Evolutionary conservation across 768 basidiomycete genomes (phyloP).

Genomic region (Leucocoprinus sp.): DNA sequence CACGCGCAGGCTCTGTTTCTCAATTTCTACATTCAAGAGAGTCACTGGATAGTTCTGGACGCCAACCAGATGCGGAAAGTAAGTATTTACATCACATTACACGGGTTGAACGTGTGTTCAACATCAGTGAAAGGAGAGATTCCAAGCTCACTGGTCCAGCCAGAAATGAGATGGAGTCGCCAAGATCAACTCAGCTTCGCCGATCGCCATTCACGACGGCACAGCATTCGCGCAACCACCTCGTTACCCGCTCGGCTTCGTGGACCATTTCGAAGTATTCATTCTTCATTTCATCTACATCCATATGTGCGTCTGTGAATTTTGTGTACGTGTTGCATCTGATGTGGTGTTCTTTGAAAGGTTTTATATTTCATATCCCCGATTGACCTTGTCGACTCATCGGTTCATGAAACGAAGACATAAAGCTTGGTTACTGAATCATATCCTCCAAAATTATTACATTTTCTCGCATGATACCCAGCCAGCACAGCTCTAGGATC

Average conservation of each 20-base stretch:
- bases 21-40: slow-evolving; percentile 10
- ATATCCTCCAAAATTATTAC: background rate
- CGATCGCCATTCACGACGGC: slow-evolving; percentile 12
- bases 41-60: slow-evolving; percentile 27
- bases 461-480: background rate
- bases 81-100: slow-evolving; percentile 19
- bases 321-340: background rate
- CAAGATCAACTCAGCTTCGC: slow-evolving; percentile 7
- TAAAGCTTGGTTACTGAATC: too few relatives aligned
- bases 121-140: slow-evolving; percentile 9
- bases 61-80: slow-evolving; percentile 30
- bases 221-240: slow-evolving; percentile 13
- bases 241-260: slow-evolving; percentile 11
- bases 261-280: slow-evolving; percentile 6
- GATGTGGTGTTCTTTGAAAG: slow-evolving; percentile 18
- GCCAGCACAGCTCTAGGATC: background rate
- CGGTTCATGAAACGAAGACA: background rate
- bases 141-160: background rate
- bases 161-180: slow-evolving; percentile 9
- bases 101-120: slow-evolving; percentile 12
- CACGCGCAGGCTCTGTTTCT: slow-evolving; percentile 1
- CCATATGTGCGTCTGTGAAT: slow-evolving; percentile 29
- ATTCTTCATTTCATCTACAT: slow-evolving; percentile 25
- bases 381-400: slow-evolving; percentile 28
- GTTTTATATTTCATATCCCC: slow-evolving; percentile 37